These are phyloP conservation scores for Croton setiger DNA, from an alignment of 441 rosid genomes.

Conservation along the genomic window DNA sequence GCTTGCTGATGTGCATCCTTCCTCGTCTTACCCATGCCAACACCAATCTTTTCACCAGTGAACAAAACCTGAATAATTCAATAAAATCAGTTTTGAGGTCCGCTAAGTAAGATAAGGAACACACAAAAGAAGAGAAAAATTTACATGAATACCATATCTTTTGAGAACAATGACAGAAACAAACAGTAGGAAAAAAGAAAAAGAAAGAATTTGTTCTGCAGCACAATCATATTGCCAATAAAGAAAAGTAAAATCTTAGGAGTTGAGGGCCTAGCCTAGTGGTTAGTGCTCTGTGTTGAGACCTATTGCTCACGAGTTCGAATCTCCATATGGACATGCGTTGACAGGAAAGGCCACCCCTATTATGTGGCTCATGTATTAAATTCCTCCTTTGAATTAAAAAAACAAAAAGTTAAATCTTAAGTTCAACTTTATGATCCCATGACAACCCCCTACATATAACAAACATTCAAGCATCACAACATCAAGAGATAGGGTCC, in stretches of 20 bases:
- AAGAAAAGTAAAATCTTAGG: background rate
- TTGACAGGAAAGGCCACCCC: no score
- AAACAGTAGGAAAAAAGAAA: background rate
- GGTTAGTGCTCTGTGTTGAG: no score
- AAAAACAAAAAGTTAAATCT: no score
- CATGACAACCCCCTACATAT: background rate
- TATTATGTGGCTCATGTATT: no score
- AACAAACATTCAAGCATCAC: background rate
- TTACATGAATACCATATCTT: background rate
- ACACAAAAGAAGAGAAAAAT: background rate
- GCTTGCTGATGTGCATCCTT: conserved; percentile 99
- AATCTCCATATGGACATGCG: no score
- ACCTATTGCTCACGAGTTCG: no score
- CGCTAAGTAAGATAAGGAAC: background rate
- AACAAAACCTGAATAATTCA: conserved; percentile 60
- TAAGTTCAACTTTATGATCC: no score
- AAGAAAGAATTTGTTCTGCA: background rate
- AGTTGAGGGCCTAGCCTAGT: no score
- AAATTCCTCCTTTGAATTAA: no score
- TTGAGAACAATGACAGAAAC: background rate
- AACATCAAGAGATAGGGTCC: background rate
- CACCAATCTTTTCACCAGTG: conserved; percentile 93
- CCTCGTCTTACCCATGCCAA: conserved; percentile 97
- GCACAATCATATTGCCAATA: background rate
- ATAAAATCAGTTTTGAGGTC: conserved; percentile 14